Base-by-base conservation (phyloP, 257 asterid genomes). In the Striga asiatica region DNA sequence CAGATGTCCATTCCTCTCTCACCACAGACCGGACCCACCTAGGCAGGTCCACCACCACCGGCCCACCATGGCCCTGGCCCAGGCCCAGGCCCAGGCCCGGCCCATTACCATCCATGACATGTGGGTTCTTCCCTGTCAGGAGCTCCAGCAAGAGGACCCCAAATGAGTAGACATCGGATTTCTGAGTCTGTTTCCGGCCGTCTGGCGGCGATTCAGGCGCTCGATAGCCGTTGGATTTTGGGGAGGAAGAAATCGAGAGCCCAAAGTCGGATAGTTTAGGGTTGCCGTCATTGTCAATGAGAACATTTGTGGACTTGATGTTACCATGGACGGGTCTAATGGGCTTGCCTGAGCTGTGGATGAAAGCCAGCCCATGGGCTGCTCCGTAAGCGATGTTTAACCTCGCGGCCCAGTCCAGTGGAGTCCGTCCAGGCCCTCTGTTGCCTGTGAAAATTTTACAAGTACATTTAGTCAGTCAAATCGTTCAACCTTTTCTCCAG, bases 11-110 rank as follows among this genome's bases (percentile, higher is more conserved):
- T 69, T 91, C 98, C 73, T 91, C 96, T 9, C 96, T 77, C 75
- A 91, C 98, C n/a, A 91, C 95, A 12, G 94, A 81, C 65, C 82
- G 96, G 52, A 91, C 98, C 98, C 96, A 91, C 78, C 96, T 78
- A 0, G 96, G 98, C 46, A 91, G 65, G 69, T 91, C 96, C 0
- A 89, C 39, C 1, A 39, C 87, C 93, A 1, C 78, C 63, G 20
- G 68, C 76, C 32, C 81, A n/a, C n/a, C n/a, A n/a, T n/a, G n/a
- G n/a, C n/a, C n/a, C n/a, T n/a, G n/a, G n/a, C n/a, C n/a, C n/a
- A n/a, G n/a, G n/a, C n/a, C n/a, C n/a, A n/a, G n/a, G n/a, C n/a
- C 88, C 3, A 70, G 49, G 13, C 77, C 79, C 0, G 78, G 77
- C 1, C 76, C 78, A 0, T 66, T 58, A 5, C 37, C 68, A 43